Evolutionary conservation across 1,139 yeast genomes (phyloP), one percentile per base, ranked within the genome.

Genomic region (Candida tetrigidarum): DNA sequence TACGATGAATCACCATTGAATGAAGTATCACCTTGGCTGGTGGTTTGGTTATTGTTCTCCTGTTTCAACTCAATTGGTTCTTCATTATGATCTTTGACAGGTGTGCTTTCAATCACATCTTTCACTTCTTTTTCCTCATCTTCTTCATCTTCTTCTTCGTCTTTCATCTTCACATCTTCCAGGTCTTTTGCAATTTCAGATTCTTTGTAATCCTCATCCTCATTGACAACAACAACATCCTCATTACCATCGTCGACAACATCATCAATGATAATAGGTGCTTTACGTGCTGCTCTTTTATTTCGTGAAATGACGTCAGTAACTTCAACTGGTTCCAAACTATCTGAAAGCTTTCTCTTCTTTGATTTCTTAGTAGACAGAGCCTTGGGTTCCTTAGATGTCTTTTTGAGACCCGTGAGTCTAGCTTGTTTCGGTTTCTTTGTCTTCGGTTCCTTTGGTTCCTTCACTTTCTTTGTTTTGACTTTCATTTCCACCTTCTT

Each of bases 401-500:
- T 8, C 23, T 32, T 32, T 5, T 16, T 3, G 6, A 32, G 12
- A 18, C 22, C 18, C 4, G 14, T 43, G 15, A 45, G 43, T 34
- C 44, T 42, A 42, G 37, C 19, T 22, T 34, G 7, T 16, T 30
- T 18, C 14, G 34, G 34, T 32, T 5, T 12, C 16, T 32, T n/a
- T 32, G 12, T n/a, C 11, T 32, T 12, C 5, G 23, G 35, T 5
- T 32, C 23, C 5, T 34, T 22, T 2, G 27, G 27, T 34, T 20
- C 15, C 16, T 30, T 10, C 26, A 7, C 32, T 18, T 28, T 28
- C 19, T 28, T 28, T 14, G 19, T 6, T 4, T 15, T 28, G 5
- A 9, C 11, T 10, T 22, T 34, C 8, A 54, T 51, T 50, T 45
- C 37, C 44, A 41, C 33, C 27, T 50, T 50, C 43, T 22, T n/a